phyloP scores from a whole-genome alignment of 1,284 basidiomycete genomes.

The Puccinia novopanici region DNA sequence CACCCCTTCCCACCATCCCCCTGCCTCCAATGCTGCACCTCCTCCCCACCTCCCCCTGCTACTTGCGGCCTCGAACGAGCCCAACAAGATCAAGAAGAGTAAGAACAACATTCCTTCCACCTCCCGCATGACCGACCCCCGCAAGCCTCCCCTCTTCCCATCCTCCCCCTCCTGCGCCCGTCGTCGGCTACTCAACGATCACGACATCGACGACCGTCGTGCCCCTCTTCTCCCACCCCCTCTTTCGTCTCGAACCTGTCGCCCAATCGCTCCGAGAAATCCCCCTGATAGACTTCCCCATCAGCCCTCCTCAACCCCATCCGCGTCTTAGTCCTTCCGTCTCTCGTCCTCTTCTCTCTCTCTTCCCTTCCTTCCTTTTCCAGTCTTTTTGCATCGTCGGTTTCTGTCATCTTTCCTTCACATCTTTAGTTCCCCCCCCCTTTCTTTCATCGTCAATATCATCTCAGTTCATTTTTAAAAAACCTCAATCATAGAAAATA shows the following conservation, averaged over 20 bases:
- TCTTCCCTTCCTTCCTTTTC: background rate
- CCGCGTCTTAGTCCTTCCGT: background rate
- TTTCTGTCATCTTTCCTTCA: too few species aligned
- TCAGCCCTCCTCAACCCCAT: too few species aligned
- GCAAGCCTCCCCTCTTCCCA: background rate
- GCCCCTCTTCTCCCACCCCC: background rate
- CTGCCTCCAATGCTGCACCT: background rate
- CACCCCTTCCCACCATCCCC: background rate
- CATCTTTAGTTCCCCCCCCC: too few species aligned
- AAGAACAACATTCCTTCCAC: background rate
- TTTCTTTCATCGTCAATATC: too few species aligned
- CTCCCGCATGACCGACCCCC: too few species aligned
- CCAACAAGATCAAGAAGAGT: background rate
- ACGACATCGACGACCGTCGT: background rate
- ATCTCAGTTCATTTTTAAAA: too few species aligned
- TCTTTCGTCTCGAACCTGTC: background rate
- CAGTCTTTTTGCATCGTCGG: too few species aligned
- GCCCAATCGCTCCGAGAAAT: background rate
- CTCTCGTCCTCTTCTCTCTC: background rate
- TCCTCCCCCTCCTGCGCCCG: background rate
- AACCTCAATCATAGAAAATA: too few species aligned
- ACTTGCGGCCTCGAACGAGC: background rate
- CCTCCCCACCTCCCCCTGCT: background rate
- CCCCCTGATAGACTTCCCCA: background rate
- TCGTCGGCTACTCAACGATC: background rate